Percentiles rank a stretch among this genome's conserved stretches.
phyloP scores from a whole-genome alignment of 2,329 filamentous ascomycete genomes.

The Fusarium subglutinans region DNA sequence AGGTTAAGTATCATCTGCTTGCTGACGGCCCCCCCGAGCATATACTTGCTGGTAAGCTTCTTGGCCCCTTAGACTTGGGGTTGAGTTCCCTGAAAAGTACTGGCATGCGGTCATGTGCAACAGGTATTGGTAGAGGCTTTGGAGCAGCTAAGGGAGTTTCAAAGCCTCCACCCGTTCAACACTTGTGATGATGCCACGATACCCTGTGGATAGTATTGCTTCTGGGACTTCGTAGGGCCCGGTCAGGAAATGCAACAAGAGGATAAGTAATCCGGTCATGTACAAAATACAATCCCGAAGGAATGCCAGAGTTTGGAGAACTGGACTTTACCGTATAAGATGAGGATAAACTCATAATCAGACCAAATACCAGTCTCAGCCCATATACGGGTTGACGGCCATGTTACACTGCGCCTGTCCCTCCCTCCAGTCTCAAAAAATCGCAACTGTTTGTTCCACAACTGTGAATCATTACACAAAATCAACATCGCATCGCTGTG shows the following conservation, averaged over 20 bases:
- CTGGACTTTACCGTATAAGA: not conserved
- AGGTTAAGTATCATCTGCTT: not conserved
- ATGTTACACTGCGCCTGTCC: slow-evolving; percentile 16
- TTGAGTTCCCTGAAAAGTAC: not conserved
- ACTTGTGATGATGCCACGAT: not conserved
- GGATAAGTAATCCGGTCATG: not conserved
- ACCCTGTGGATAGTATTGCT: not conserved
- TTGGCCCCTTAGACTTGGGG: not conserved
- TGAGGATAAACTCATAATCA: not conserved
- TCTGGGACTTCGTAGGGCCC: not conserved
- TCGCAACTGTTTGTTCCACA: slow-evolving; percentile 27
- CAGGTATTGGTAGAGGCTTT: not conserved
- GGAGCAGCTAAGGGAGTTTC: not conserved
- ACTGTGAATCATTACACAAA: slow-evolving; percentile 11
- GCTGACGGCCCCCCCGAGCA: not conserved
- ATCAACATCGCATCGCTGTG: slow-evolving; percentile 5
- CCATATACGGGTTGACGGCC: slow-evolving; percentile 12
- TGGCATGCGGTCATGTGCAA: not conserved
- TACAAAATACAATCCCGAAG: not conserved
- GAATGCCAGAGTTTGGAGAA: not conserved
- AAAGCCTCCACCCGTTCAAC: not conserved
- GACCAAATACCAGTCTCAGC: slow-evolving; percentile 12
- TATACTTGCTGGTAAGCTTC: not conserved
- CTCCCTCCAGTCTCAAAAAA: slow-evolving; percentile 18
- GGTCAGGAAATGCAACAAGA: not conserved